Evolutionary conservation across 2,329 filamentous ascomycete genomes (phyloP).

Genomic region (Hypomyces perniciosus): DNA sequence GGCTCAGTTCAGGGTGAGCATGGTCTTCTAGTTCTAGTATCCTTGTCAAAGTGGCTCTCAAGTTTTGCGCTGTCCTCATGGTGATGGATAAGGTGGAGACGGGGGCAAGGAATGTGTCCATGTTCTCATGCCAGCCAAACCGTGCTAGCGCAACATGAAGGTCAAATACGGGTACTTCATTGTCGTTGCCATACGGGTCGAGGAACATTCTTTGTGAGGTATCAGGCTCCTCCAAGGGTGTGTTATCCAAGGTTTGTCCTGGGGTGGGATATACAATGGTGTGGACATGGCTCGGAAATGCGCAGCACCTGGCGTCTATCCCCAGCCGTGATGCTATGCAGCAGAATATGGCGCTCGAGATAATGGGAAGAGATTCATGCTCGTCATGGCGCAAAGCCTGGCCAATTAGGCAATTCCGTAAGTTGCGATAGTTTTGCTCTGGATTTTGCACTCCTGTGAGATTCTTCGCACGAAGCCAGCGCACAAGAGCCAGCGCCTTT

Average conservation of each 20-base stretch:
- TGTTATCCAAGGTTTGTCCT: constrained; percentile 55
- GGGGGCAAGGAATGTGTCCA: constrained; percentile 53
- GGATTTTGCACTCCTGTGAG: constrained; percentile 65
- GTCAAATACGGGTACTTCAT: constrained; percentile 56
- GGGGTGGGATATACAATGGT: constrained; percentile 62
- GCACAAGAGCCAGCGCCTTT: constrained; percentile 62
- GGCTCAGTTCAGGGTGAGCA: constrained; percentile 23
- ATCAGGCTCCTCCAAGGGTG: constrained; percentile 25
- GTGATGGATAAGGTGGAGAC: constrained; percentile 63
- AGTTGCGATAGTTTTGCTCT: constrained; percentile 63
- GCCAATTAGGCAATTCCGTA: constrained; percentile 85
- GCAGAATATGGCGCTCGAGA: constrained; percentile 83
- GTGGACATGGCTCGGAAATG: constrained; percentile 80
- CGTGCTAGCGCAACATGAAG: constrained; percentile 55
- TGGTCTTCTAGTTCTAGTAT: constrained; percentile 24
- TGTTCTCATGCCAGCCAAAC: constrained; percentile 37
- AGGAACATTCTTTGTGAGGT: constrained; percentile 61
- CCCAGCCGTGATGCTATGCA: constrained; percentile 69
- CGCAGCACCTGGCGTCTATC: constrained; percentile 70
- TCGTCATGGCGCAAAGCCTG: constrained; percentile 65
- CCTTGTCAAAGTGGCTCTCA: constrained; percentile 58
- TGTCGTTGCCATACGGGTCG: constrained; percentile 68
- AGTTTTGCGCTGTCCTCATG: constrained; percentile 68
- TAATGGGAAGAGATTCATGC: constrained; percentile 77
- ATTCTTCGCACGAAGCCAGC: constrained; percentile 62